Evolutionary conservation across 768 basidiomycete genomes (phyloP), one percentile per base, ranked within the genome.

Genomic region (Tubosaeta brunneosetosa): DNA sequence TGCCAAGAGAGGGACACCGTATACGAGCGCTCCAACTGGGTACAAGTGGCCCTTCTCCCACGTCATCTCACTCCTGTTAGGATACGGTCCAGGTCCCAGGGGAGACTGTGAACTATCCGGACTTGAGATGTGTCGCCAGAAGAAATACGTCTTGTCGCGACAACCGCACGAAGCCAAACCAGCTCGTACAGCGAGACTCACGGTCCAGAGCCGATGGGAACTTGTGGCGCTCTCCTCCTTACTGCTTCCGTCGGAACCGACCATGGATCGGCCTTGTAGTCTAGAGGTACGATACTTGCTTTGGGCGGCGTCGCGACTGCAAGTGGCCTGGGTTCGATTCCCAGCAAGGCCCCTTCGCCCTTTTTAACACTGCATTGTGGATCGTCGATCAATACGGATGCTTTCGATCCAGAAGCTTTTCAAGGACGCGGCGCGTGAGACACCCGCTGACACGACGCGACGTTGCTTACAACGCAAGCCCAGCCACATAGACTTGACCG

Each of bases 311-410:
- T 14, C 13, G 22, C 6, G 16, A 43, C 26, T 67, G 60, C 65
- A 67, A 71, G 68, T 71, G 70, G 60, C 68, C 67, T 71, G 67
- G 66, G 69, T 71, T 69, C 71, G 65, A 71, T 67, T 72, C 67
- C 66, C 71, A 66, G 70, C 60, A 61, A 68, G 65, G 69, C 71
- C 69, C 70, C 0, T 4, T 34, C 33, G 10, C 13, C 33, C 12
- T 34, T 34, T 34, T 34, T 34, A 22, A 22, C 22, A 22, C 22
- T 22, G 22, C 22, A 1, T 22, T 22, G 22, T 22, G 22, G 22
- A 22, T 22, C 22, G 22, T 22, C 22, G 22, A 22, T 22, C 3
- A 22, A 22, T 3, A 22, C 22, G 22, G 22, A n/a, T n/a, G n/a
- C n/a, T n/a, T n/a, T n/a, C n/a, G n/a, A n/a, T n/a, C 22, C 22